phyloP scores from a whole-genome alignment of 2,329 filamentous ascomycete species.

The Cercospora janseana region DNA sequence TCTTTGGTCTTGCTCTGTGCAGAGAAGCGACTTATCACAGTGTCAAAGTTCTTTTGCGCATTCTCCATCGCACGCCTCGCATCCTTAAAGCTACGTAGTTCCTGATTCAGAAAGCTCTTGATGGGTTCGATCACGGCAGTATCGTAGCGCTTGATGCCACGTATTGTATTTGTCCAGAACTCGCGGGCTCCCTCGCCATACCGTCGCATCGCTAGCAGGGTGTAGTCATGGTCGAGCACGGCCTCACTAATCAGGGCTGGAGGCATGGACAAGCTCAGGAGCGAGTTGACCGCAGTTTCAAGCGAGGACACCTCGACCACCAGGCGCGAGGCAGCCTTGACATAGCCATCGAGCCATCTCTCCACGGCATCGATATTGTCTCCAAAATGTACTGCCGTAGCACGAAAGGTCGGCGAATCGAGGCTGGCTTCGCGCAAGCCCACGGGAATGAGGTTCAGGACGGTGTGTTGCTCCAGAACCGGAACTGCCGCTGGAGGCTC shows the following conservation, averaged over 20 bases:
- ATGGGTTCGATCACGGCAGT: conserved; percentile 76
- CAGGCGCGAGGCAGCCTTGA: conserved; percentile 62
- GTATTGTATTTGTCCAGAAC: conserved; percentile 77
- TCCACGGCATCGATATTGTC: conserved; percentile 91
- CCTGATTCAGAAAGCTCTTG: conserved; percentile 70
- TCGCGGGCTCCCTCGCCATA: conserved; percentile 83
- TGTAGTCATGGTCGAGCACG: conserved; percentile 92
- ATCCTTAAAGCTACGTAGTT: conserved; percentile 85
- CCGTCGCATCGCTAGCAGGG: conserved; percentile 77
- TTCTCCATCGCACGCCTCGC: conserved; percentile 71
- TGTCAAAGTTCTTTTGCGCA: conserved; percentile 81
- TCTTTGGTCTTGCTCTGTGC: conserved; percentile 91
- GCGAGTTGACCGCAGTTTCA: conserved; percentile 74
- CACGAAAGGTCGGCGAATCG: conserved; percentile 93
- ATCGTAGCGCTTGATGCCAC: conserved; percentile 75
- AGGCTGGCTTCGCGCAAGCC: conserved; percentile 90
- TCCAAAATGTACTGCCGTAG: conserved; percentile 78
- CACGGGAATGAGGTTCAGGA: conserved; percentile 26
- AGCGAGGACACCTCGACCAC: conserved; percentile 67
- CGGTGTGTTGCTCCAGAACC: conserved; percentile 12
- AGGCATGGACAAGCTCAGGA: conserved; percentile 73
- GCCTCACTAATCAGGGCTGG: conserved; percentile 73
- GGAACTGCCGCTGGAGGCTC: conserved; percentile 4
- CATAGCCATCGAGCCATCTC: conserved; percentile 79
- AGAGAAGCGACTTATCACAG: conserved; percentile 75